Percentiles rank a stretch among this genome's conserved stretches.
phyloP scores from a whole-genome alignment of 2,329 filamentous ascomycete genomes.

The Ilyonectria sp. region DNA sequence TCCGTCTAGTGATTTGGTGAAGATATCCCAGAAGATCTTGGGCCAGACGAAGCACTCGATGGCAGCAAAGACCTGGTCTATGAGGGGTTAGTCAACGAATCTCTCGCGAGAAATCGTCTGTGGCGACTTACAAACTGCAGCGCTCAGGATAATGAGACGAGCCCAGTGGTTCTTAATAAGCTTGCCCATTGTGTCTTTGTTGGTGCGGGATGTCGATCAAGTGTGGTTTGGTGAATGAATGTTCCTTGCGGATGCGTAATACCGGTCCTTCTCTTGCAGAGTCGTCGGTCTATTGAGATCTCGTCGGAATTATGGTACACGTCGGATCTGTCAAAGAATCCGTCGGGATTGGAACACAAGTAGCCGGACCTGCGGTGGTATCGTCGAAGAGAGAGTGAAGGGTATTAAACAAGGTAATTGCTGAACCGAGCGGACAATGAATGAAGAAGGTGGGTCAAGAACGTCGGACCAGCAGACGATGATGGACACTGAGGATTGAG shows the following conservation, averaged over 20 bases:
- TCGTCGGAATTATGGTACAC: conserved; percentile 30
- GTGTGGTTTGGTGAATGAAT: conserved; percentile 17
- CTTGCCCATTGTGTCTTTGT: conserved; percentile 81
- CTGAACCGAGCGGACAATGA: conserved; percentile 45
- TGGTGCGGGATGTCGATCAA: conserved; percentile 32
- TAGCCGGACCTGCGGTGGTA: conserved; percentile 68
- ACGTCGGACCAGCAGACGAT: conserved; percentile 33
- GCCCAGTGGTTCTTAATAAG: conserved; percentile 99
- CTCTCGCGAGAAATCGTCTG: neutral
- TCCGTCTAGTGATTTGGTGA: conserved; percentile 89
- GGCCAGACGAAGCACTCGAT: conserved; percentile 97
- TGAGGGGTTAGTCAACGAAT: conserved; percentile 45
- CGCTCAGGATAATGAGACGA: conserved; percentile 90
- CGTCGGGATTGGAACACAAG: conserved; percentile 55
- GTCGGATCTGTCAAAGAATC: conserved; percentile 49
- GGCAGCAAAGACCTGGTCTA: conserved; percentile 89
- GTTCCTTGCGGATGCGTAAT: conserved; percentile 17
- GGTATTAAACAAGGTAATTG: conserved; percentile 60
- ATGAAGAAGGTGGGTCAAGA: conserved; percentile 35
- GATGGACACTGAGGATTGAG: neutral
- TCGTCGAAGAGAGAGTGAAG: conserved; percentile 46
- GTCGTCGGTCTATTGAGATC: neutral
- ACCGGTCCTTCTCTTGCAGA: conserved; percentile 10
- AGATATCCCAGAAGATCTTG: conserved; percentile 98
- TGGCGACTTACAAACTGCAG: conserved; percentile 76